phyloP scores from a whole-genome alignment of 2,329 filamentous ascomycete species.

The Leptosphaerulina australis region DNA sequence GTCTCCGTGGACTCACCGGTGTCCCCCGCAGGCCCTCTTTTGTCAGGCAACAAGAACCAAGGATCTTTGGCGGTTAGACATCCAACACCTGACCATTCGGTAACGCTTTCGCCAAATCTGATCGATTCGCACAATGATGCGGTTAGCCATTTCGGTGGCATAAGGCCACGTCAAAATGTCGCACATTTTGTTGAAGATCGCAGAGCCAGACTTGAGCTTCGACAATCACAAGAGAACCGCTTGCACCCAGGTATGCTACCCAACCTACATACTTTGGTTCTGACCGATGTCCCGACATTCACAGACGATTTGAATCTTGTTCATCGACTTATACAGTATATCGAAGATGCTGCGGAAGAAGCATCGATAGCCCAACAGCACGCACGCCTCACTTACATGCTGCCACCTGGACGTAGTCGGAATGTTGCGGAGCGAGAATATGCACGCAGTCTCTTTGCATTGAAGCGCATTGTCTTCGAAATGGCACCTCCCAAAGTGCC shows the following conservation, averaged over 20 bases:
- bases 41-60: conserved; percentile 12
- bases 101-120: conserved; percentile 25
- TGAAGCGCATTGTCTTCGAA: conserved; percentile 63
- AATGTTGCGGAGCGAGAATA: conserved; percentile 56
- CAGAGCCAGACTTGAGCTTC: conserved; percentile 37
- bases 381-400: conserved; percentile 62
- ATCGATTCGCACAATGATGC: conserved; percentile 8
- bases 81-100: conserved; percentile 4
- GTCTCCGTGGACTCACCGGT: conserved; percentile 32
- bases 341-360: conserved; percentile 63
- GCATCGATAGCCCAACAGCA: conserved; percentile 58
- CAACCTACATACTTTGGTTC: conserved; percentile 59
- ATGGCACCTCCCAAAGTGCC: conserved; percentile 35
- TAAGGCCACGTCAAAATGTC: conserved; percentile 33
- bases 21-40: conserved; percentile 24
- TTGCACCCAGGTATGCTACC: conserved; percentile 63
- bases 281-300: conserved; percentile 62
- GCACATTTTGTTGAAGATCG: conserved; percentile 37
- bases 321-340: conserved; percentile 57
- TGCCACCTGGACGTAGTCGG: conserved; percentile 63
- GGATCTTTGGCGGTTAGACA: conserved; percentile 6
- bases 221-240: conserved; percentile 40
- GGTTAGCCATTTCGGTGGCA: background rate
- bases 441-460: conserved; percentile 59
- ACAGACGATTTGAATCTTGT: conserved; percentile 50